Evolutionary conservation across 1,284 basidiomycete species (phyloP).

Genomic region (Austroboletus niveus): DNA sequence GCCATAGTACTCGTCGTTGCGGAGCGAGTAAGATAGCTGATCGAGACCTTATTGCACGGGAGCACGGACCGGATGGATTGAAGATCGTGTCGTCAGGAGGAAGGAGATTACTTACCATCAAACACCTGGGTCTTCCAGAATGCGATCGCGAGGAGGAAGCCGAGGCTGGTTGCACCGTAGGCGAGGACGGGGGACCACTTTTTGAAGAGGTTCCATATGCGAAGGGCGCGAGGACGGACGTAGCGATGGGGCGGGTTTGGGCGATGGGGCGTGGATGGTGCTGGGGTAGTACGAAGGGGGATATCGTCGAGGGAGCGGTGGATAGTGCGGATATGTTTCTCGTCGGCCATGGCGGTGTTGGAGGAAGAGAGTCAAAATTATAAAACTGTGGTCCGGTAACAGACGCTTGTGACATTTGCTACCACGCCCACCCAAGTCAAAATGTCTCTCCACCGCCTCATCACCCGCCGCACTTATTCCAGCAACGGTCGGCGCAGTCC

Average conservation of each 20-base stretch:
- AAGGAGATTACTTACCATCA: constrained; percentile 48
- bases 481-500: constrained; percentile 34
- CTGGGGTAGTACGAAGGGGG: constrained; percentile 16
- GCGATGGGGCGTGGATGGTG: constrained; percentile 23
- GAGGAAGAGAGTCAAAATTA: background rate
- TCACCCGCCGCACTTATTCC: constrained; percentile 5
- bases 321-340: constrained; percentile 1
- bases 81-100: background rate
- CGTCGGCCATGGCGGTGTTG: no score
- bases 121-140: constrained; percentile 76
- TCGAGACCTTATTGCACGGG: constrained; percentile 54
- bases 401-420: background rate
- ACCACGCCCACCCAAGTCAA: no score
- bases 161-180: constrained; percentile 66
- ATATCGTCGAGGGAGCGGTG: constrained; percentile 16
- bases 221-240: constrained; percentile 48
- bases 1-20: constrained; percentile 62
- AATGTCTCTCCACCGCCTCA: constrained; percentile 4
- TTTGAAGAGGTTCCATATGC: constrained; percentile 55
- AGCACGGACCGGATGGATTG: background rate
- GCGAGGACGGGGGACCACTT: constrained; percentile 73
- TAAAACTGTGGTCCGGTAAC: background rate
- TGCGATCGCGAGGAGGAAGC: constrained; percentile 67
- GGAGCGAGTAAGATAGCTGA: constrained; percentile 69
- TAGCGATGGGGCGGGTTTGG: constrained; percentile 35